Conservation (phyloP, 2,329 filamentous ascomycete genomes). For the Botrytis aclada region DNA sequence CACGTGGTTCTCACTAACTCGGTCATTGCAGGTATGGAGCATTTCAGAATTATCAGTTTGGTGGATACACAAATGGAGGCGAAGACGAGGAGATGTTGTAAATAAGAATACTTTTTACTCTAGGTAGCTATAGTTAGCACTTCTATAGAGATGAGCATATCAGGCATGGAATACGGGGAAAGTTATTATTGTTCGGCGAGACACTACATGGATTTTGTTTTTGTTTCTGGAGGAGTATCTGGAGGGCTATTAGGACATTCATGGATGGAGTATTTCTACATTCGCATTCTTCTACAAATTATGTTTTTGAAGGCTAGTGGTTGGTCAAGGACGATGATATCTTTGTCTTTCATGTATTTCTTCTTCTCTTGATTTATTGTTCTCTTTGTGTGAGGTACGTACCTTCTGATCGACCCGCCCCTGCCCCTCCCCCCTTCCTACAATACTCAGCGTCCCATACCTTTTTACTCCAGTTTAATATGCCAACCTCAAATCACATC, state of each 20-base stretch:
- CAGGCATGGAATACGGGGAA: slow-evolving; percentile 17
- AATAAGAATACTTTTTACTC: slow-evolving; percentile 29
- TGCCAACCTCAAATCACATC: background rate
- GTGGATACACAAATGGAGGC: slow-evolving; percentile 27
- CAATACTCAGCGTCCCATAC: background rate
- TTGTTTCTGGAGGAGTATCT: slow-evolving; percentile 5
- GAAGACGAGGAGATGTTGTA: slow-evolving; percentile 40
- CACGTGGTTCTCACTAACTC: slow-evolving; percentile 6
- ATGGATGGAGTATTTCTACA: slow-evolving; percentile 25
- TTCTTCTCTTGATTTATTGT: slow-evolving; percentile 12
- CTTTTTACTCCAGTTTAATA: background rate
- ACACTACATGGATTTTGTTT: background rate
- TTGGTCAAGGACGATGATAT: slow-evolving; percentile 16
- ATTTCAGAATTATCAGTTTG: slow-evolving; percentile 29
- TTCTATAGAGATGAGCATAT: slow-evolving; percentile 24
- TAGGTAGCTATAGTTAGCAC: slow-evolving; percentile 29
- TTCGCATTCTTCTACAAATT: slow-evolving; percentile 20
- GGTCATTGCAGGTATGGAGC: slow-evolving; percentile 26
- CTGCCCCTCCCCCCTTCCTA: background rate
- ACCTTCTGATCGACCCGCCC: slow-evolving; percentile 21
- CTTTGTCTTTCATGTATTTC: slow-evolving; percentile 22
- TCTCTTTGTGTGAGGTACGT: slow-evolving; percentile 33
- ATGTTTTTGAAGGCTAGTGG: slow-evolving; percentile 28
- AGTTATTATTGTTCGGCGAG: slow-evolving; percentile 14
- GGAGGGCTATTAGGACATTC: slow-evolving; percentile 1